Evolutionary conservation across 352 stramenopile species (phyloP).

Genomic region (Phytopythium mirpurense): DNA sequence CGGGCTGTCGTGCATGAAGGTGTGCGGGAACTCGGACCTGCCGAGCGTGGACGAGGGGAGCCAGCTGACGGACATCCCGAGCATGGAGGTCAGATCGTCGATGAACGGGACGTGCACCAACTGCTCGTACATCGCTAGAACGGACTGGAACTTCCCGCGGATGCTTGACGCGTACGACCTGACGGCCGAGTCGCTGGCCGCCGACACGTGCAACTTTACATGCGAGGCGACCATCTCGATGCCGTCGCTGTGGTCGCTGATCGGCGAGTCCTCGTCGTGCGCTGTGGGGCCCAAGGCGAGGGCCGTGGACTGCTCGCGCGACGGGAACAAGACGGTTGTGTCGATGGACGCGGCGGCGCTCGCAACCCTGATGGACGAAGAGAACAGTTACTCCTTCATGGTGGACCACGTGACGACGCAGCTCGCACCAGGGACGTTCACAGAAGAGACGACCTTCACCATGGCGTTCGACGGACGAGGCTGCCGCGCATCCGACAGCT

Average conservation of each 20-base stretch:
- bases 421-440: constrained; percentile 48
- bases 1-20: constrained; percentile 43
- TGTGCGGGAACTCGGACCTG: constrained; percentile 35
- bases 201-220: constrained; percentile 38
- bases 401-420: constrained; percentile 64
- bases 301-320: constrained; percentile 33
- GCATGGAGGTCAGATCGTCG: constrained; percentile 39
- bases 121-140: constrained; percentile 51
- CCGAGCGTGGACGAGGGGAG: constrained; percentile 38
- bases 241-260: constrained; percentile 54
- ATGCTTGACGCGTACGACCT: constrained; percentile 66
- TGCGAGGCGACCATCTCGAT: constrained; percentile 41
- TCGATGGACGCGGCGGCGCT: constrained; percentile 32
- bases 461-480: constrained; percentile 54
- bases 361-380: constrained; percentile 25
- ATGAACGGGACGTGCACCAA: constrained; percentile 66
- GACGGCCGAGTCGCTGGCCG: constrained; percentile 27
- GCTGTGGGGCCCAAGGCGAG: constrained; percentile 15
- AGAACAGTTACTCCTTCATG: constrained; percentile 39
- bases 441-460: constrained; percentile 39
- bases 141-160: constrained; percentile 66
- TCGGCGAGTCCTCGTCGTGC: constrained; percentile 32
- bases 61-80: constrained; percentile 42
- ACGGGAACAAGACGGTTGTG: constrained; percentile 56
- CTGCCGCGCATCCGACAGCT: constrained; percentile 29